phyloP scores from a whole-genome alignment of 2,329 filamentous ascomycete genomes.

The Aureobasidium sp. region DNA sequence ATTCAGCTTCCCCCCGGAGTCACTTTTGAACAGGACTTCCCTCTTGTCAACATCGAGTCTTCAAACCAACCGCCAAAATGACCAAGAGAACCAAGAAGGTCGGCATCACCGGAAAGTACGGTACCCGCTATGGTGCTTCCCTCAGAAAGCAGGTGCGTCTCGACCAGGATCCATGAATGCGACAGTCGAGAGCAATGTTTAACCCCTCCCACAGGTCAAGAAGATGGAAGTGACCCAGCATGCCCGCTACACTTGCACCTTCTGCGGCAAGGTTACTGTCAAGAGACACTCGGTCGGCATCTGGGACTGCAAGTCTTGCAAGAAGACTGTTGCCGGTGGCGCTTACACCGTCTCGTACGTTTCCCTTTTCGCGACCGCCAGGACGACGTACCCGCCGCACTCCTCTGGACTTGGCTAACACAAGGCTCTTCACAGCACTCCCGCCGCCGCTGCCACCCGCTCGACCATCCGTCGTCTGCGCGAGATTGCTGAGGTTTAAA shows the following conservation, averaged over 20 bases:
- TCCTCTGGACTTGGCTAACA: constrained; percentile 24
- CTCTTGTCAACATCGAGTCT: constrained; percentile 11
- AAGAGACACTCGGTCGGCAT: constrained; percentile 81
- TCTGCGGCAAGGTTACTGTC: constrained; percentile 87
- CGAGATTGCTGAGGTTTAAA: constrained; percentile 92
- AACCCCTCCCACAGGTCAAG: constrained; percentile 55
- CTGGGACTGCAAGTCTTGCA: constrained; percentile 94
- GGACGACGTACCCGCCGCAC: neutral
- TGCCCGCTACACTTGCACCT: constrained; percentile 94
- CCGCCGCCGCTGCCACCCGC: constrained; percentile 86
- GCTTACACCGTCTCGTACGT: constrained; percentile 94
- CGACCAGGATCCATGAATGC: constrained; percentile 6
- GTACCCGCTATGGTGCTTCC: constrained; percentile 60
- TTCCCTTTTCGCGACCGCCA: neutral
- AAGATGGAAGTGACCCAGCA: constrained; percentile 99
- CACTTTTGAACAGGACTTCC: neutral
- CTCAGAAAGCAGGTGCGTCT: constrained; percentile 72
- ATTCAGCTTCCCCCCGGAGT: no score
- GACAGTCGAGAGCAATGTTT: constrained; percentile 7
- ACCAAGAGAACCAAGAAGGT: constrained; percentile 64
- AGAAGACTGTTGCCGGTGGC: constrained; percentile 88
- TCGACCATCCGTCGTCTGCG: constrained; percentile 95
- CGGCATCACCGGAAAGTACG: constrained; percentile 98
- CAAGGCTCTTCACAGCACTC: constrained; percentile 55
- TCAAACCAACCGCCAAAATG: constrained; percentile 54